These are phyloP conservation scores for Phytophthora sojae DNA, from an alignment of 352 stramenopile genomes.

Conservation along the genomic window DNA sequence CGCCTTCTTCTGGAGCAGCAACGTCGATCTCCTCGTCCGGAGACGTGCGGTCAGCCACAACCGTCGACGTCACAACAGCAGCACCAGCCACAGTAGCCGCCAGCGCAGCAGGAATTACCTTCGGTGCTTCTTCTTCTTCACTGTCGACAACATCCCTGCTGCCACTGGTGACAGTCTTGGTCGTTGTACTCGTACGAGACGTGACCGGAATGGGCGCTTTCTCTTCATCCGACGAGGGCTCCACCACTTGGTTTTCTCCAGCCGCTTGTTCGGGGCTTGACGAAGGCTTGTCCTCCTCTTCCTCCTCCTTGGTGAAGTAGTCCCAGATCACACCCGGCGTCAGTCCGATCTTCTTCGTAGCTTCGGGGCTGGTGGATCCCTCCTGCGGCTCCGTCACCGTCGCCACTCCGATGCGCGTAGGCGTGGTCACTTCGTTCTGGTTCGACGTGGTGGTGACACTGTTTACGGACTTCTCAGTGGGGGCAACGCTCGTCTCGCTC, in stretches of 20 bases:
- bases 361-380: not conserved
- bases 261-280: not conserved
- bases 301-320: slow-evolving; percentile 14
- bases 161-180: not conserved
- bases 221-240: not conserved
- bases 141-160: not conserved
- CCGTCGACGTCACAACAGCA: slow-evolving; percentile 1
- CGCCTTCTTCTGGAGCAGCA: not conserved
- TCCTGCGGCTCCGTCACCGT: slow-evolving; percentile 12
- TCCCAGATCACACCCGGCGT: slow-evolving; percentile 13
- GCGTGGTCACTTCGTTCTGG: slow-evolving; percentile 2
- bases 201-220: slow-evolving; percentile 3
- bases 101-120: not conserved
- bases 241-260: not conserved
- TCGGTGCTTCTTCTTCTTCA: not conserved
- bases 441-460: not conserved
- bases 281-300: not conserved
- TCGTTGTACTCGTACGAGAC: not conserved
- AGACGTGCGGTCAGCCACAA: not conserved
- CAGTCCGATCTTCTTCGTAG: slow-evolving; percentile 9
- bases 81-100: slow-evolving; percentile 4
- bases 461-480: slow-evolving; percentile 3
- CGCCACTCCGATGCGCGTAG: not conserved
- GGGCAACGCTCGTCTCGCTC: not conserved
- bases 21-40: not conserved